Base-by-base conservation (phyloP, 352 stramenopile genomes). In the Phytophthora hibernalis region DNA sequence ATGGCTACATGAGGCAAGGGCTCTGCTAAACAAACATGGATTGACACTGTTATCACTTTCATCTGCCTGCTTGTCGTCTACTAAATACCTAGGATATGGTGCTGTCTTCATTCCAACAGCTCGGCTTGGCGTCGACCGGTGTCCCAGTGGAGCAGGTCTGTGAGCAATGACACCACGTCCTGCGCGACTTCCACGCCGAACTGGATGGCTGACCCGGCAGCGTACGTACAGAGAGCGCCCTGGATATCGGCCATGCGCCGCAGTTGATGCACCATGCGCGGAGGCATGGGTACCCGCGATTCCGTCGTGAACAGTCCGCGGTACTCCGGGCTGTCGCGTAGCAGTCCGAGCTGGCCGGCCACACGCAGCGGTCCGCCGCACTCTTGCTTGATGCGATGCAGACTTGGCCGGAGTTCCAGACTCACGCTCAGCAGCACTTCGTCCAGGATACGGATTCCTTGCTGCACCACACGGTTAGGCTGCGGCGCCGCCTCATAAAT, bases 191-290 rank as follows among this genome's bases (percentile, higher is more conserved):
- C 76, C 16, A 80, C 74, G 38, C 85, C 85, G 50, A 96, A 96
- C 70, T 91, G 78, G 58, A 96, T 92, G 20, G 80, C 84, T 15
- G 70, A 72, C 0, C 76, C 82, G 16, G 75, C 71, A 8, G 83
- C 65, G 52, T 96, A 96, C 28, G 76, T 73, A 13, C 64, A 74
- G 45, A 96, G 58, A 8, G 83, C 88, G 37, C 88, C 88, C 66
- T 95, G 88, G 26, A 96, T 77, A 50, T 96, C 86, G 1, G 86
- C 88, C 82, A 95, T 92, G 10, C 83, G 77, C 22, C 79, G 75
- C 35, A 94, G 70, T 47, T 88, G 75, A 28, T 74, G 55, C 21
- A 95, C 52, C 65, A 93, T 79, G 40, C 85, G 80, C 0, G 61
- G 62, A 24, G 70, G 66, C 72, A 96, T 80, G 1, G 80, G 68